phyloP scores from a whole-genome alignment of 306 rosid species.

The Oxytropis ochrocephala region DNA sequence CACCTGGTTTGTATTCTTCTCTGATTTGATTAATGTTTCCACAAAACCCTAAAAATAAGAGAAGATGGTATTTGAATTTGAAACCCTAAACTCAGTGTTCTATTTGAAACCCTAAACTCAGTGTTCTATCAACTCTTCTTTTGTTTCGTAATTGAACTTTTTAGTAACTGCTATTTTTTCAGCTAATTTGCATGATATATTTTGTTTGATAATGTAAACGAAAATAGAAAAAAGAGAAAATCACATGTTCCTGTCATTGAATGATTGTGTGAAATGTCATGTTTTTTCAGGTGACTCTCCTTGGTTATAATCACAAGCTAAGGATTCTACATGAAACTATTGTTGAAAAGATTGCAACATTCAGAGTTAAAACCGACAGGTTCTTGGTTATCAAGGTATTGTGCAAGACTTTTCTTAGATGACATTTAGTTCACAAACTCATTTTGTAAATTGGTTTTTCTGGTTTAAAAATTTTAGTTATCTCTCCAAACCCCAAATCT shows the following conservation, averaged over 20 bases:
- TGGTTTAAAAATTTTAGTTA: neutral
- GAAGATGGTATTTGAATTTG: too few relatives aligned
- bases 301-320: slow-evolving; percentile 86
- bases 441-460: neutral
- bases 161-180: neutral
- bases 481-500: neutral
- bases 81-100: too few relatives aligned
- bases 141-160: slow-evolving; percentile 1
- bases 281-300: slow-evolving; percentile 56
- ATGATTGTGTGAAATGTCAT: neutral
- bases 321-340: slow-evolving; percentile 69
- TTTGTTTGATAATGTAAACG: neutral
- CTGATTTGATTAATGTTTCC: too few relatives aligned
- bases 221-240: slow-evolving; percentile 5
- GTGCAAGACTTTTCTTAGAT: neutral
- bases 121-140: neutral
- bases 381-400: slow-evolving; percentile 86
- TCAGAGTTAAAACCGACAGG: slow-evolving; percentile 70
- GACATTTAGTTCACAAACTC: slow-evolving; percentile 1
- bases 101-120: too few relatives aligned
- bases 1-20: too few relatives aligned
- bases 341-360: slow-evolving; percentile 58
- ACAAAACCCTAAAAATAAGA: too few relatives aligned
- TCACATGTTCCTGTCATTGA: neutral
- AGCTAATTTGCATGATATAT: neutral